phyloP scores from a whole-genome alignment of 495 filamentous ascomycete species.

The Daldinia concentrica region DNA sequence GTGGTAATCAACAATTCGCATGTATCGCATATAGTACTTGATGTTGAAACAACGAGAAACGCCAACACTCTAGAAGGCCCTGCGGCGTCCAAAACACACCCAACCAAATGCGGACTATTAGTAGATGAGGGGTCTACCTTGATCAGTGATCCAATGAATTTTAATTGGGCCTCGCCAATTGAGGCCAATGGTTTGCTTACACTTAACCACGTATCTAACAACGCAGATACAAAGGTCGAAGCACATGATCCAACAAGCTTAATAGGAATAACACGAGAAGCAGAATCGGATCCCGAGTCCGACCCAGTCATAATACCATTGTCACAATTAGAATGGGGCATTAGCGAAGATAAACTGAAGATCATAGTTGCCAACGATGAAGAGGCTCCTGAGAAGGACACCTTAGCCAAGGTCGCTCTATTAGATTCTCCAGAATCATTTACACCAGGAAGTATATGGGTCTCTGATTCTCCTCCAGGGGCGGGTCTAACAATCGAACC shows the following conservation, averaged over 20 bases:
- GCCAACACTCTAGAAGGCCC: background rate
- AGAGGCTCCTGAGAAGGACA: background rate
- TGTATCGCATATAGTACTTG: background rate
- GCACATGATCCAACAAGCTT: background rate
- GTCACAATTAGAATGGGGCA: constrained; percentile 20
- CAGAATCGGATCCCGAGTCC: constrained; percentile 18
- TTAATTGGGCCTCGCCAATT: constrained; percentile 1
- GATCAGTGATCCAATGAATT: constrained; percentile 27
- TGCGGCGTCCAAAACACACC: background rate
- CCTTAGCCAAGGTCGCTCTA: background rate
- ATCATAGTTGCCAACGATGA: background rate
- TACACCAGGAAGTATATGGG: constrained; percentile 13
- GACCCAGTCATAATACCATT: constrained; percentile 10
- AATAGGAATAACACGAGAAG: background rate
- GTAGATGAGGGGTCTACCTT: constrained; percentile 33
- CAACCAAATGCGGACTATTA: background rate
- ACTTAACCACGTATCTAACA: constrained; percentile 3
- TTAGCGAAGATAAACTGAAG: constrained; percentile 4
- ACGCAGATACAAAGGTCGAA: background rate
- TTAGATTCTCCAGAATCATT: background rate
- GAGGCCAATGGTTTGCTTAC: background rate
- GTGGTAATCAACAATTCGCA: background rate
- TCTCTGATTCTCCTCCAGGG: constrained; percentile 8
- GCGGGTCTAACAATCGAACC: constrained; percentile 11
- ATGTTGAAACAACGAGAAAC: background rate